These are phyloP conservation scores for Penicillium vulpinum DNA, from an alignment of 2,329 filamentous ascomycete genomes.

Conservation along the genomic window DNA sequence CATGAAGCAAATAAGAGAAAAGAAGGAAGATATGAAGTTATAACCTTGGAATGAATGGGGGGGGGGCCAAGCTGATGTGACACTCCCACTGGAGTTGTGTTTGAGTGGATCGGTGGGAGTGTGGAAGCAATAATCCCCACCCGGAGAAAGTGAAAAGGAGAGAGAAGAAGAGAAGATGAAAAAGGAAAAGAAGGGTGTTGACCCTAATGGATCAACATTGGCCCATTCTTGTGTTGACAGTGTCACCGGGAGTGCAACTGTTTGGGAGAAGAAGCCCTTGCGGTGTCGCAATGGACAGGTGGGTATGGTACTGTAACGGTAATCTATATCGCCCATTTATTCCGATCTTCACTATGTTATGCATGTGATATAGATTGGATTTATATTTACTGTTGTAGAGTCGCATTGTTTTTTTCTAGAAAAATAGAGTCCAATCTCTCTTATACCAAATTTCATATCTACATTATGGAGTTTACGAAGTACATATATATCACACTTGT, in stretches of 20 bases:
- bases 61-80: slow-evolving; percentile 16
- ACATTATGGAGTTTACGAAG: too few species aligned
- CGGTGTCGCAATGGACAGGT: slow-evolving; percentile 23
- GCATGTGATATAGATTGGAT: neutral
- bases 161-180: slow-evolving; percentile 1
- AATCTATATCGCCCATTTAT: slow-evolving; percentile 7
- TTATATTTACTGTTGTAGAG: neutral
- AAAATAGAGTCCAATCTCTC: too few species aligned
- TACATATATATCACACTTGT: neutral
- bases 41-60: slow-evolving; percentile 6
- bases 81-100: slow-evolving; percentile 27
- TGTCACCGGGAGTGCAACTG: slow-evolving; percentile 27
- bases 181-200: slow-evolving; percentile 1
- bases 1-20: slow-evolving; percentile 18
- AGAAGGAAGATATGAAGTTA: slow-evolving; percentile 18
- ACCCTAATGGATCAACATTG: slow-evolving; percentile 30
- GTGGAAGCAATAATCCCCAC: slow-evolving; percentile 17
- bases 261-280: slow-evolving; percentile 21
- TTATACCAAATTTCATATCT: too few species aligned
- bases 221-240: slow-evolving; percentile 26
- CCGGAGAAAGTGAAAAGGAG: neutral
- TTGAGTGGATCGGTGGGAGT: slow-evolving; percentile 19
- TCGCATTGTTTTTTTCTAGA: neutral
- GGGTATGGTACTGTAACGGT: slow-evolving; percentile 17
- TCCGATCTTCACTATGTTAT: too few species aligned